These are phyloP conservation scores for Erucastrum elatum DNA, from an alignment of 345 rosid genomes.

Conservation along the genomic window DNA sequence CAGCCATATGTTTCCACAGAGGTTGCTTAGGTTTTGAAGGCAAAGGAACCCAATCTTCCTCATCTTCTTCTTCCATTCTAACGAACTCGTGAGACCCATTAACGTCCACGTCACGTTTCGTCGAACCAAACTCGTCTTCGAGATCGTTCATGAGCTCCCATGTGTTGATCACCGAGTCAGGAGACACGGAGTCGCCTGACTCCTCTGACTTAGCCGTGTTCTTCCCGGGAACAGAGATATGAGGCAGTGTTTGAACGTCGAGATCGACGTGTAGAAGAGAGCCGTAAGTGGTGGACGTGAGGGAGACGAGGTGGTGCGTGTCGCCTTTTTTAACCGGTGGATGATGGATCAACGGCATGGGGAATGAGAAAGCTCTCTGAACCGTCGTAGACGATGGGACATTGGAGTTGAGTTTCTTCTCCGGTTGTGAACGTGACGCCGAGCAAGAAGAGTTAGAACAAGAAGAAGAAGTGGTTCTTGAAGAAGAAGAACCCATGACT, in stretches of 20 bases:
- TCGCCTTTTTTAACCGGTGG: constrained; percentile 81
- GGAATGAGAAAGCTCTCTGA: constrained; percentile 55
- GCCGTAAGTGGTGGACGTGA: constrained; percentile 83
- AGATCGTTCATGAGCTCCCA: constrained; percentile 98
- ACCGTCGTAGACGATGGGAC: not conserved
- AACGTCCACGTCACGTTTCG: constrained; percentile 22
- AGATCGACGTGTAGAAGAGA: constrained; percentile 53
- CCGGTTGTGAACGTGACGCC: constrained; percentile 30
- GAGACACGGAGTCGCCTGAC: constrained; percentile 42
- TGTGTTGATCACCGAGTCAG: constrained; percentile 87
- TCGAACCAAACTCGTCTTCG: constrained; percentile 52
- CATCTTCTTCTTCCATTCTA: constrained; percentile 26
- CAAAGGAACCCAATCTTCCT: constrained; percentile 28
- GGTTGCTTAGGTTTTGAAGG: constrained; percentile 42
- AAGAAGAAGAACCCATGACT: constrained; percentile 76
- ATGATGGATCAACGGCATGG: constrained; percentile 73
- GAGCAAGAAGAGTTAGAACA: constrained; percentile 12
- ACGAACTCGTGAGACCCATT: constrained; percentile 30
- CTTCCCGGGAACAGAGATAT: constrained; percentile 23
- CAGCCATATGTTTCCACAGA: constrained; percentile 67
- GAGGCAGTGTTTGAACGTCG: constrained; percentile 23
- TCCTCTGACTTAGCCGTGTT: constrained; percentile 1
- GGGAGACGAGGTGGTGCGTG: constrained; percentile 79
- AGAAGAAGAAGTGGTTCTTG: constrained; percentile 44
- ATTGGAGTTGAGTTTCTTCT: constrained; percentile 6